Percentiles rank a stretch among this genome's conserved stretches.
Evolutionary conservation across 2,329 filamentous ascomycete genomes (phyloP).

Genomic region (Hypoxylon sp.): DNA sequence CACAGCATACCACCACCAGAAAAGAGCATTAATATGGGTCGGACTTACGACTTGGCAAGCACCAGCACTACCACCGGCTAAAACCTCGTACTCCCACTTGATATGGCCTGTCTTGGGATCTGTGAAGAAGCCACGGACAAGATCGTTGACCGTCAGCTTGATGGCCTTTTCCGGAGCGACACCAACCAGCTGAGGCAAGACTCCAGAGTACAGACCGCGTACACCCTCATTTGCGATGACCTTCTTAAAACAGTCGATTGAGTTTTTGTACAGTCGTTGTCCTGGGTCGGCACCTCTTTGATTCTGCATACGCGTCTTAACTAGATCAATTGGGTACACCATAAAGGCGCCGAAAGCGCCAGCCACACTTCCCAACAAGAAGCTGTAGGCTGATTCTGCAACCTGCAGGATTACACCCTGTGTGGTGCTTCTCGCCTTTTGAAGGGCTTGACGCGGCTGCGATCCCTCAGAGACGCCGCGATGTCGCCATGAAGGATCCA

Average conservation of each 20-base stretch:
- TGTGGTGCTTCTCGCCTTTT: conserved; percentile 68
- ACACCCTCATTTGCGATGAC: conserved; percentile 94
- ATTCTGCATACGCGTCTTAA: conserved; percentile 99
- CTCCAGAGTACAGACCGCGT: conserved; percentile 91
- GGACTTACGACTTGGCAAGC: conserved; percentile 92
- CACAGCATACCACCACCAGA: background rate
- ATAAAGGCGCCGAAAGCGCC: conserved; percentile 99
- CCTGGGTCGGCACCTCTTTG: conserved; percentile 87
- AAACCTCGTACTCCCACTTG: conserved; percentile 77
- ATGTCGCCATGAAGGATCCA: conserved; percentile 91
- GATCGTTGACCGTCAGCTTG: conserved; percentile 97
- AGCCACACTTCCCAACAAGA: conserved; percentile 87
- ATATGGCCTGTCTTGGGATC: conserved; percentile 83
- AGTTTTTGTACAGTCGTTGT: conserved; percentile 95
- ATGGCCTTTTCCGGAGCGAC: conserved; percentile 99
- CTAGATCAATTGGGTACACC: conserved; percentile 98
- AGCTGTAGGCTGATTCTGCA: conserved; percentile 88
- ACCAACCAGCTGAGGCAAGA: conserved; percentile 93
- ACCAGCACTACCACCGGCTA: conserved; percentile 91
- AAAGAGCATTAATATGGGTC: conserved; percentile 1
- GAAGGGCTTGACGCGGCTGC: conserved; percentile 50
- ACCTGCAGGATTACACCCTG: conserved; percentile 73
- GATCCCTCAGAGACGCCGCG: conserved; percentile 68
- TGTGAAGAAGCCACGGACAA: conserved; percentile 83
- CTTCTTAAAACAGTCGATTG: conserved; percentile 93